phyloP scores from a whole-genome alignment of 2,329 filamentous ascomycete genomes.

The Ceratocystis diversiconidia region DNA sequence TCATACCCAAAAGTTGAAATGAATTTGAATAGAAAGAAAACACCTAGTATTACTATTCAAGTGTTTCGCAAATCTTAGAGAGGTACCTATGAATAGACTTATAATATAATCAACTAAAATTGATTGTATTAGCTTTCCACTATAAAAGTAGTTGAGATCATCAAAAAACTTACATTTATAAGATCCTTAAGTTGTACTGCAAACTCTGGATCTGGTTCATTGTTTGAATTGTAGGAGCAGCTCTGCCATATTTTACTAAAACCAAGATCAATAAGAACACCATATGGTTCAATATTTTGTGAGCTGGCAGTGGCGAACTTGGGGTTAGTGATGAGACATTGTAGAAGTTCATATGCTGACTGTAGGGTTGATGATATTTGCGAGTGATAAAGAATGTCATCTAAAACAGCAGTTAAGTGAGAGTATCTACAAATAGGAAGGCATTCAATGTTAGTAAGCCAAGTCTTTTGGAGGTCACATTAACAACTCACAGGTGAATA shows the following conservation, averaged over 20 bases:
- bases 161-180: constrained; percentile 32
- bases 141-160: too few species aligned
- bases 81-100: not conserved
- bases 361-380: constrained; percentile 46
- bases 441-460: constrained; percentile 19
- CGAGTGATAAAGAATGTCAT: constrained; percentile 48
- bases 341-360: constrained; percentile 45
- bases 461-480: not conserved
- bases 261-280: constrained; percentile 45
- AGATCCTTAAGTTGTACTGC: constrained; percentile 43
- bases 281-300: constrained; percentile 35
- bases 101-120: not conserved
- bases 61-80: not conserved
- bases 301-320: constrained; percentile 35
- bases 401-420: constrained; percentile 43
- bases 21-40: too few species aligned
- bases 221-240: constrained; percentile 36
- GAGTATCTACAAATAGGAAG: constrained; percentile 31
- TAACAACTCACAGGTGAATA: constrained; percentile 38
- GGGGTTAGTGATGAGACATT: constrained; percentile 41
- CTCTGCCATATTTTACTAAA: constrained; percentile 50
- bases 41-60: not conserved
- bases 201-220: constrained; percentile 34
- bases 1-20: too few species aligned
- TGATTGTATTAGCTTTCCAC: not conserved